Percentiles rank a stretch among this genome's conserved stretches.
These are phyloP conservation scores for Solanum aculeatissimum DNA, from an alignment of 305 asterid genomes.

Conservation along the genomic window DNA sequence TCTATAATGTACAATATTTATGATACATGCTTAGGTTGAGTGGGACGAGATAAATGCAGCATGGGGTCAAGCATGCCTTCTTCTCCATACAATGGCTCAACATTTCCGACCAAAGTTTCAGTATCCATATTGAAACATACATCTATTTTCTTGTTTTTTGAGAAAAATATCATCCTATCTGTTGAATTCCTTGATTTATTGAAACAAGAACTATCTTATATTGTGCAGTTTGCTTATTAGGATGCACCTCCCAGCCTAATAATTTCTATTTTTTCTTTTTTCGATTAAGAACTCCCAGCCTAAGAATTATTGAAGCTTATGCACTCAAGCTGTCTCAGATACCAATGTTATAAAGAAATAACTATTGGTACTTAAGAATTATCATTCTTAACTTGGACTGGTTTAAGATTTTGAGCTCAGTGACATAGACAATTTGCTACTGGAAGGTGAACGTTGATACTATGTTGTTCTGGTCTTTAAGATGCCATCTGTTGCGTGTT, in stretches of 20 bases:
- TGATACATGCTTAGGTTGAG: conserved; percentile 57
- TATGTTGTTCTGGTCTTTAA: neutral
- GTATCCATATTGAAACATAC: conserved; percentile 47
- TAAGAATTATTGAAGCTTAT: neutral
- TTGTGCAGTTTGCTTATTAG: neutral
- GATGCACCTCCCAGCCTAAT: neutral
- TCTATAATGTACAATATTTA: neutral
- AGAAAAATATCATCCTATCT: neutral
- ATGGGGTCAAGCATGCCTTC: conserved; percentile 99
- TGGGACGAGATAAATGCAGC: conserved; percentile 99
- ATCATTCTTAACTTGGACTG: neutral
- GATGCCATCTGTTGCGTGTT: neutral
- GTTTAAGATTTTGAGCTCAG: neutral
- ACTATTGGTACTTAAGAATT: neutral
- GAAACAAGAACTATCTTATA: neutral
- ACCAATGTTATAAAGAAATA: neutral
- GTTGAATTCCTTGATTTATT: neutral
- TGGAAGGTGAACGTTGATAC: neutral
- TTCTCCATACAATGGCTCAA: conserved; percentile 97
- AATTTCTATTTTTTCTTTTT: neutral
- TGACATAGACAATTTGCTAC: neutral
- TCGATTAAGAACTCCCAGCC: neutral
- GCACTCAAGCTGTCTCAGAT: neutral
- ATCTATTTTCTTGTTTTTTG: neutral
- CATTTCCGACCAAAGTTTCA: conserved; percentile 84